A percentile compares a stretch with the other conserved stretches of the same genome.
Conservation (phyloP, 2,329 filamentous ascomycete species). For the Lasiodiplodia gonubiensis region DNA sequence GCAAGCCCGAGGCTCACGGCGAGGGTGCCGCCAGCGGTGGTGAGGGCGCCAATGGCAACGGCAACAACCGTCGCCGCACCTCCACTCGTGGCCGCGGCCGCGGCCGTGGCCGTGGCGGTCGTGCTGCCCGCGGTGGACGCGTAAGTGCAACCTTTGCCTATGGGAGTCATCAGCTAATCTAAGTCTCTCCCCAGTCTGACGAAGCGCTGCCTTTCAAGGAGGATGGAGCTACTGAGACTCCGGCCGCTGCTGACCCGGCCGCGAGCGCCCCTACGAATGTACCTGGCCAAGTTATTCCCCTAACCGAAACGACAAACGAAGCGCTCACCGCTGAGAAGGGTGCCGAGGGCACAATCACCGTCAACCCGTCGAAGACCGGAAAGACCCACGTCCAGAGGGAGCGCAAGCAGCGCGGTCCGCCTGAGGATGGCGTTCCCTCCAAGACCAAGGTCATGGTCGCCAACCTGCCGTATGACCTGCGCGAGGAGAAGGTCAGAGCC, state of each 20-base stretch:
- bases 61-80: conserved; percentile 53
- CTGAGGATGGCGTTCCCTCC: conserved; percentile 95
- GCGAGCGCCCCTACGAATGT: conserved; percentile 55
- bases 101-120: conserved; percentile 66
- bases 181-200: background rate
- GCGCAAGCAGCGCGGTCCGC: conserved; percentile 87
- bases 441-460: conserved; percentile 99
- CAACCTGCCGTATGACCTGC: conserved; percentile 97
- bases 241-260: conserved; percentile 53
- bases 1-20: conserved; percentile 87
- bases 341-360: conserved; percentile 50
- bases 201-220: conserved; percentile 35
- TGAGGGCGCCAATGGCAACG: conserved; percentile 74
- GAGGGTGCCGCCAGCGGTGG: conserved; percentile 74
- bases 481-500: conserved; percentile 84
- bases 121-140: conserved; percentile 67
- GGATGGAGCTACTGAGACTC: conserved; percentile 53
- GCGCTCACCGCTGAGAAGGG: conserved; percentile 61
- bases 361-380: conserved; percentile 48
- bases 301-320: conserved; percentile 60
- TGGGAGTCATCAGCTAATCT: background rate
- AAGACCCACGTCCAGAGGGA: conserved; percentile 59
- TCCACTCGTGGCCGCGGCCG: conserved; percentile 62
- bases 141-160: conserved; percentile 61
- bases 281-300: conserved; percentile 56